Conservation (phyloP, 169 alveolate genomes). For the Miamiensis avidus region DNA sequence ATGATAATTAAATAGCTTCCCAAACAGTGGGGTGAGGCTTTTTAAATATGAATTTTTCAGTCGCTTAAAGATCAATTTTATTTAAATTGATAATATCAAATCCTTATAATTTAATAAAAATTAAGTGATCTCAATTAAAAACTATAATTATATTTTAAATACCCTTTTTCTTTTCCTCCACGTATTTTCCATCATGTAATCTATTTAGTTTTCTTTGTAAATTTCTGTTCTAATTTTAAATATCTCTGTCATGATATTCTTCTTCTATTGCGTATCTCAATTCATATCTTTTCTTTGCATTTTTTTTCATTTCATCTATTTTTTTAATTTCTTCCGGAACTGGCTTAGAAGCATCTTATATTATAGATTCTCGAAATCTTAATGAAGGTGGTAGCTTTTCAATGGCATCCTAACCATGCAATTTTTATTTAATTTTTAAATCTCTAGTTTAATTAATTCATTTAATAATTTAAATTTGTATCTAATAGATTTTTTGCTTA, state of each 20-base stretch:
- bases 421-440: neutral
- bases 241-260: slow-evolving; percentile 41
- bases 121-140: neutral
- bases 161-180: slow-evolving; percentile 24
- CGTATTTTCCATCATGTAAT: slow-evolving; percentile 7
- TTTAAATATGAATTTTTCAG: slow-evolving; percentile 18
- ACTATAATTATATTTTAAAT: neutral
- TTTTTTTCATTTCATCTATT: slow-evolving; percentile 29
- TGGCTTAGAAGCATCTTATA: slow-evolving; percentile 7
- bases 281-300: slow-evolving; percentile 42
- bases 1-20: slow-evolving; percentile 7
- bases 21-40: slow-evolving; percentile 10
- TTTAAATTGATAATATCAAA: slow-evolving; percentile 22
- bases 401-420: slow-evolving; percentile 13
- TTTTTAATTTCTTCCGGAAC: slow-evolving; percentile 23
- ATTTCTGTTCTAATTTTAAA: slow-evolving; percentile 15
- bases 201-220: slow-evolving; percentile 8
- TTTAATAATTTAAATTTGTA: too few species aligned
- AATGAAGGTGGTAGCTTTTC: slow-evolving; percentile 34
- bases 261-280: slow-evolving; percentile 40
- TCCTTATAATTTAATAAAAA: neutral
- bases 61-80: slow-evolving; percentile 7
- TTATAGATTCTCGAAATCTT: slow-evolving; percentile 22
- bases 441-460: neutral
- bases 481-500: too few species aligned